Evolutionary conservation across 2,329 filamentous ascomycete genomes (phyloP), one percentile per base, ranked within the genome.

Genomic region (Claviceps spartinae): DNA sequence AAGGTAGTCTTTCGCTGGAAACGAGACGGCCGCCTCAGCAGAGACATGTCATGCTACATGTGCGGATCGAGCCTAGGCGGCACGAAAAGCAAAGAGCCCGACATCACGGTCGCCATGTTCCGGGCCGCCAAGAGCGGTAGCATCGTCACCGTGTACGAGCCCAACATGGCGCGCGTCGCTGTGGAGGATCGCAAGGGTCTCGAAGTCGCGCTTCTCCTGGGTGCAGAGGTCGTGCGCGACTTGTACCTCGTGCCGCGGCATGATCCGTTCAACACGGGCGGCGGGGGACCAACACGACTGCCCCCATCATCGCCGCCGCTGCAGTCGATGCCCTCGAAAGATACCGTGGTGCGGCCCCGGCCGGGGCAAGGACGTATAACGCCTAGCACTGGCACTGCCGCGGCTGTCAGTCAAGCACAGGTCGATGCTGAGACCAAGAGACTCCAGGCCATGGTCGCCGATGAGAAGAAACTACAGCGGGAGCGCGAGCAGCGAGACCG

Each of bases 151-250:
- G 77, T 98, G 43, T 96, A 97, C 71, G 87, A 98, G 67, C 87
- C 91, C 5, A 97, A 97, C 63, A 75, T 97, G 62, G 83, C 85
- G 55, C 78, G 93, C 6, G 85, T 97, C 11, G 90, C 97, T 44
- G 82, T 97, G 55, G 89, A 98, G 66, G 93, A 98, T 67, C 82
- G 85, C 53, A 97, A 96, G 66, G 93, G 93, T 0, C 72, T 97
- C 4, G 93, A 98, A 64, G 79, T 97, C 1, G 83, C 90, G 1
- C 68, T 97, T 18, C 64, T 85, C 20, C 66, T 85, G 20, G 73
- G 78, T 30, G 78, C 81, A 1, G 77, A 82, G 58, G 77, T 82
- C 36, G 82, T 86, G 54, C 75, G 79, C 44, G 82, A 86, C 58
- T 70, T 86, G 42, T 85, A 79, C 59, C 71, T 85, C 30, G 72